Base-by-base conservation (phyloP, 176 grass and related monocot species). In the Raddia guianensis region DNA sequence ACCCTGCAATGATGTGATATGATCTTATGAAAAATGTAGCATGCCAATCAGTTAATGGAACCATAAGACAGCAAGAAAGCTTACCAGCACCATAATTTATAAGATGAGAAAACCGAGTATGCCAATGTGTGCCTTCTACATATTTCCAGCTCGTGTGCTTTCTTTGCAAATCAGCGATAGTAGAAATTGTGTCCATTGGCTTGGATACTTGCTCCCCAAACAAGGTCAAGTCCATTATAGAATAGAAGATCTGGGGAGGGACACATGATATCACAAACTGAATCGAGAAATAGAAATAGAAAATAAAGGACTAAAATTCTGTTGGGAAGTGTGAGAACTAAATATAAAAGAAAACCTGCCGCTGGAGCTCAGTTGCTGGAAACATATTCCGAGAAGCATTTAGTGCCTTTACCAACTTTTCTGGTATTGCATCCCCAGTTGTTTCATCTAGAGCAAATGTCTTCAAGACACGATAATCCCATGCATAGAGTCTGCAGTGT, bases 1-100 rank as follows among this genome's bases (percentile, higher is more conserved):
- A 98, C 42, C 95, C 95, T 93, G 86, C 34, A 87, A 80, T 49
- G 20, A 50, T 27, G 10, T 52, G 8, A 70, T 57, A 70, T 40
- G 34, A 79, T 21, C 7, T n/a, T 51, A 68, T 45, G 45, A 43
- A 16, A 48, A 55, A 3, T 35, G 21, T 69, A 2, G 14, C 66
- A 48, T 40, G 61, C 12, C 68, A 63, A 52, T 46, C n/a, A 50
- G n/a, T 81, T 75, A 35, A 47, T 53, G 18, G 16, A 74, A 71
- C 37, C 48, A 79, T 14, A 75, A 18, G 49, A 15, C 32, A 72
- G 64, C 49, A 44, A 42, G 8, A 85, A 50, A 44, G 2, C 75
- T 79, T 90, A 98, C 95, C 92, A 42, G 95, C 88, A 58, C 95
- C 95, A 55, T 98, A 98, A 76, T 79, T 94, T 66, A 98, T 87